These are phyloP conservation scores for Ophiostoma sp. DNA, from an alignment of 2,329 filamentous ascomycete species.

Conservation along the genomic window DNA sequence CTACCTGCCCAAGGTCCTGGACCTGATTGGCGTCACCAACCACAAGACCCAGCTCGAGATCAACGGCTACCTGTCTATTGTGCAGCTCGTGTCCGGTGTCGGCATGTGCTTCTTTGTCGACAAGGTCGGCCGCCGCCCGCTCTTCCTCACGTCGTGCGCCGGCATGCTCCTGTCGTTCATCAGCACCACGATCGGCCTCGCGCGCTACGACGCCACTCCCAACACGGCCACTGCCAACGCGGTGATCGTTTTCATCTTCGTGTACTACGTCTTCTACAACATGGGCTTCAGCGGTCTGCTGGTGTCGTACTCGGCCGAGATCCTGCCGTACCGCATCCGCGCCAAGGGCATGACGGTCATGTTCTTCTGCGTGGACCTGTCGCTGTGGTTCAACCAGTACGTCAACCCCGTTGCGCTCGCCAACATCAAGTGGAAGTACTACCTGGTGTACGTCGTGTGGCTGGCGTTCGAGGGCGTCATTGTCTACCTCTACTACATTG, in stretches of 20 bases:
- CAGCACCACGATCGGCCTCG: slow-evolving; percentile 35
- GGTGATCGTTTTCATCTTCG: slow-evolving; percentile 23
- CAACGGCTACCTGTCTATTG: slow-evolving; percentile 24
- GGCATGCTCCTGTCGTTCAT: slow-evolving; percentile 27
- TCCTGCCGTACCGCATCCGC: slow-evolving; percentile 25
- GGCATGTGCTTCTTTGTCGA: slow-evolving; percentile 23
- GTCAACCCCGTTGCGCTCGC: slow-evolving; percentile 28
- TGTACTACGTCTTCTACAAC: slow-evolving; percentile 34
- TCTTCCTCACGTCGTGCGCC: slow-evolving; percentile 28
- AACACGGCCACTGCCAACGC: slow-evolving; percentile 22
- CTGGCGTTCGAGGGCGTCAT: slow-evolving; percentile 30
- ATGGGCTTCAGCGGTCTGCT: slow-evolving; percentile 35
- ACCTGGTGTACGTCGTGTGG: slow-evolving; percentile 28
- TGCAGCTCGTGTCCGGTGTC: slow-evolving; percentile 38
- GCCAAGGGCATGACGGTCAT: slow-evolving; percentile 26
- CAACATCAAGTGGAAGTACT: slow-evolving; percentile 29
- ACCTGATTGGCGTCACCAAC: slow-evolving; percentile 34
- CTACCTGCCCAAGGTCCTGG: slow-evolving; percentile 33
- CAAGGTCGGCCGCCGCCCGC: slow-evolving; percentile 27
- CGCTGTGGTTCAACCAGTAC: slow-evolving; percentile 27
- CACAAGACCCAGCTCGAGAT: slow-evolving; percentile 28
- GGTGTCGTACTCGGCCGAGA: slow-evolving; percentile 39
- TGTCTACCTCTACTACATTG: slow-evolving; percentile 28
- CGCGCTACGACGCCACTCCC: slow-evolving; percentile 53
- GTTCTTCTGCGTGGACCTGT: slow-evolving; percentile 20